Conservation (phyloP, 192 early-diverging fungal genomes). For the Helicostylum pulchrum region DNA sequence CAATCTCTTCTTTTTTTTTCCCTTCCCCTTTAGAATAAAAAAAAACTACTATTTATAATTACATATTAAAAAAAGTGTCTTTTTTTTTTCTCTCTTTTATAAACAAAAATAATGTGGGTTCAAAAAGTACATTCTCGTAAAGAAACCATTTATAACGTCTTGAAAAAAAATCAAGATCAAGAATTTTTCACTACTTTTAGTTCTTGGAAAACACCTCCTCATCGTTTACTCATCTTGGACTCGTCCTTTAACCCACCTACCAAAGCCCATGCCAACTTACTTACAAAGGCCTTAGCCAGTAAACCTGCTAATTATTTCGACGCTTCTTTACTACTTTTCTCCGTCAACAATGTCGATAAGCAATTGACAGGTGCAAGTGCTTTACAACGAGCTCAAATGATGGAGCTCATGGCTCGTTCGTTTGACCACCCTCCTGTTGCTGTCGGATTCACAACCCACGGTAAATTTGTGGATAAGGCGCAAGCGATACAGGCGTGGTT, state of each 20-base stretch:
- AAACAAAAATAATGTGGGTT: neutral
- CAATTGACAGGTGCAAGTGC: slow-evolving; percentile 46
- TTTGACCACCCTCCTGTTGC: slow-evolving; percentile 41
- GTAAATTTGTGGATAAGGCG: slow-evolving; percentile 72
- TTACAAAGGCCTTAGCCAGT: slow-evolving; percentile 36
- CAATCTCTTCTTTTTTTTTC: too few relatives aligned
- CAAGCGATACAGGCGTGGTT: slow-evolving; percentile 33
- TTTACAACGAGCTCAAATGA: slow-evolving; percentile 68
- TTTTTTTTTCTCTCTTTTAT: neutral
- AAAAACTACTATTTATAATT: too few relatives aligned
- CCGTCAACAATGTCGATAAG: slow-evolving; percentile 72
- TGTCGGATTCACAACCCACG: slow-evolving; percentile 55
- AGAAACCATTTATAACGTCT: neutral
- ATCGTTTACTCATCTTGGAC: slow-evolving; percentile 52
- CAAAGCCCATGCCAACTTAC: slow-evolving; percentile 54
- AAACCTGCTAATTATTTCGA: slow-evolving; percentile 46
- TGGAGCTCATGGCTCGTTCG: slow-evolving; percentile 54
- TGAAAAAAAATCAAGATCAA: neutral
- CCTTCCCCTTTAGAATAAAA: too few relatives aligned
- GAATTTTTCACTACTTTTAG: slow-evolving; percentile 8
- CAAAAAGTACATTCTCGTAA: neutral
- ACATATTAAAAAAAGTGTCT: too few relatives aligned
- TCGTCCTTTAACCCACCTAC: slow-evolving; percentile 78
- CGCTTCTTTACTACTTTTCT: slow-evolving; percentile 60
- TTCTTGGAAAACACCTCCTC: slow-evolving; percentile 9